Evolutionary conservation across 768 basidiomycete species (phyloP).

Genomic region (Rickenella mellea): DNA sequence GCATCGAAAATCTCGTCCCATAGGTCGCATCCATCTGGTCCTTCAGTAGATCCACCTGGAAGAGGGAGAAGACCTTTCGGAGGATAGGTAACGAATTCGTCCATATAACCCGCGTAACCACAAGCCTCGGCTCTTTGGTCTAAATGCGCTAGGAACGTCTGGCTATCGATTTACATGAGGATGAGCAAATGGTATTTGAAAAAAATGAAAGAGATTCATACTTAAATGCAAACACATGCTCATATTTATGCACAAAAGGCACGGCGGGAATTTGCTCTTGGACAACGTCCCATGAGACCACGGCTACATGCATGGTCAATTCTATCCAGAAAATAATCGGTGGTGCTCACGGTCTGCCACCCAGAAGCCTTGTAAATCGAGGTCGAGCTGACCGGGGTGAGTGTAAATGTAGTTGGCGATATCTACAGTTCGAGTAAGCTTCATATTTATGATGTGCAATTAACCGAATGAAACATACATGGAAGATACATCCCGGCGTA

Average conservation of each 20-base stretch:
- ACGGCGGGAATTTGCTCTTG: constrained; percentile 66
- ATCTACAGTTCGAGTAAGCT: constrained; percentile 30
- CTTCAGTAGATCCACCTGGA: constrained; percentile 43
- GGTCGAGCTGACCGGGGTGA: constrained; percentile 39
- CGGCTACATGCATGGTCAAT: constrained; percentile 25
- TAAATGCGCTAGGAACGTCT: constrained; percentile 51
- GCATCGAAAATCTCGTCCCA: constrained; percentile 60
- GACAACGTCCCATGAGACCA: constrained; percentile 52
- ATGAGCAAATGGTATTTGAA: not conserved
- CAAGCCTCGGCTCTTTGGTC: constrained; percentile 44
- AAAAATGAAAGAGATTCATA: constrained; percentile 19
- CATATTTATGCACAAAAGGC: constrained; percentile 63
- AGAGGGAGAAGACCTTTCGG: constrained; percentile 59
- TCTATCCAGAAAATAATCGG: not conserved
- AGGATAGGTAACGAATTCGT: constrained; percentile 57
- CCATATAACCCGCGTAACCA: constrained; percentile 52
- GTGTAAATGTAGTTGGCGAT: constrained; percentile 69
- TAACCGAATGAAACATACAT: constrained; percentile 24
- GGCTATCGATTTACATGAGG: constrained; percentile 24
- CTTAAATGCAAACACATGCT: constrained; percentile 67
- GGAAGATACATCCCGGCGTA: constrained; percentile 68
- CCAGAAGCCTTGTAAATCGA: constrained; percentile 64
- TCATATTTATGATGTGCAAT: no score
- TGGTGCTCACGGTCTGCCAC: constrained; percentile 52
- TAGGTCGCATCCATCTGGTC: constrained; percentile 48